Percentiles rank a stretch among this genome's conserved stretches.
phyloP scores from a whole-genome alignment of 306 rosid species.

The Ziziphus jujuba region DNA sequence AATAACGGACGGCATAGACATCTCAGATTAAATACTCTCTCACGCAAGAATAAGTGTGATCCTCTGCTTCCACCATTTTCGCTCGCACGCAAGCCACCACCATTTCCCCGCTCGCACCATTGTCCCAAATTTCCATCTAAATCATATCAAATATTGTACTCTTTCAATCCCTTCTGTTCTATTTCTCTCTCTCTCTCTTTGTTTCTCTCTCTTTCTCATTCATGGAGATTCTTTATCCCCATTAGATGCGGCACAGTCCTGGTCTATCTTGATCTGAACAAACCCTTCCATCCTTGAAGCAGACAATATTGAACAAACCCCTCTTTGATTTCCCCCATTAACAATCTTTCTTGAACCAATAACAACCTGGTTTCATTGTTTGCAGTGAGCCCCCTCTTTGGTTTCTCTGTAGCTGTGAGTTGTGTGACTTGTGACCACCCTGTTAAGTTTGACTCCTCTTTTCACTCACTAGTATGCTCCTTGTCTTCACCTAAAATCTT shows the following conservation, averaged over 20 bases:
- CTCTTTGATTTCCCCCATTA: conserved; percentile 15
- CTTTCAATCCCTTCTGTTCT: too few species aligned
- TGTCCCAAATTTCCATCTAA: too few species aligned
- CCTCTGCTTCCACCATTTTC: too few species aligned
- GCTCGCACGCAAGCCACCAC: too few species aligned
- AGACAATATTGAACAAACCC: conserved; percentile 32
- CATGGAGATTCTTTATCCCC: too few species aligned
- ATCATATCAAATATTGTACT: too few species aligned
- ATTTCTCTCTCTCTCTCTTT: conserved; percentile 1
- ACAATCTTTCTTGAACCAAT: conserved; percentile 25
- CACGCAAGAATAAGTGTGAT: too few species aligned
- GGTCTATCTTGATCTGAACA: conserved; percentile 38
- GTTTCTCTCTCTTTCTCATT: neutral
- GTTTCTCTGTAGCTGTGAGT: too few species aligned
- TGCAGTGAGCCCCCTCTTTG: conserved; percentile 72
- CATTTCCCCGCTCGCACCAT: too few species aligned
- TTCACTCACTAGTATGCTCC: conserved; percentile 42
- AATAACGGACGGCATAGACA: too few species aligned
- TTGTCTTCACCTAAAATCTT: conserved; percentile 8
- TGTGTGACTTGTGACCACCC: conserved; percentile 24
- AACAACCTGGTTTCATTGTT: conserved; percentile 55
- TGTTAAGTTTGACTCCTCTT: conserved; percentile 58
- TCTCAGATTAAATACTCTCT: too few species aligned
- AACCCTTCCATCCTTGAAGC: conserved; percentile 33
- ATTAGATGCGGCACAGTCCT: too few species aligned